These are phyloP conservation scores for Gnaphalium uliginosum DNA, from an alignment of 129 eudicot species.

Conservation along the genomic window DNA sequence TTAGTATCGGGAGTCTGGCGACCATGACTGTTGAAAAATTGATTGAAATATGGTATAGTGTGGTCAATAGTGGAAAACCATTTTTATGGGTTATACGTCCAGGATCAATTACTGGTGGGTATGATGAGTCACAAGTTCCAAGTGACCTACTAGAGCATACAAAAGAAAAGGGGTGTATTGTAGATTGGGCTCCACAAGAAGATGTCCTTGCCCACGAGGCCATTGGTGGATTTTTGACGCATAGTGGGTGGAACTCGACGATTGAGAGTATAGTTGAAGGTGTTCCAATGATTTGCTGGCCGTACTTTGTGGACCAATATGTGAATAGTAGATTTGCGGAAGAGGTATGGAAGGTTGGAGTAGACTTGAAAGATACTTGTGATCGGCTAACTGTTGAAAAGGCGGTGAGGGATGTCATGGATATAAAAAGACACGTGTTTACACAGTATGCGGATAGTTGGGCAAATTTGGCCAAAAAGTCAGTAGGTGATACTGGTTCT, in stretches of 20 bases:
- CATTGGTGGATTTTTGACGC: too few species aligned
- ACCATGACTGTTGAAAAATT: slow-evolving; percentile 21
- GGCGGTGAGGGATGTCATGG: slow-evolving; percentile 21
- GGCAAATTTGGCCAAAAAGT: background rate
- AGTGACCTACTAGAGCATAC: slow-evolving; percentile 10
- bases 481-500: background rate
- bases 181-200: slow-evolving; percentile 25
- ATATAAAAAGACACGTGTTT: slow-evolving; percentile 1
- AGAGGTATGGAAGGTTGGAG: slow-evolving; percentile 27
- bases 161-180: slow-evolving; percentile 9
- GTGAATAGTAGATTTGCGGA: slow-evolving; percentile 23
- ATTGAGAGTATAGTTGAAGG: too few species aligned
- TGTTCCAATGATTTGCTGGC: background rate
- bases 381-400: slow-evolving; percentile 19
- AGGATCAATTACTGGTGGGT: slow-evolving; percentile 19
- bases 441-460: slow-evolving; percentile 3
- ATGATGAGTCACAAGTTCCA: slow-evolving; percentile 1
- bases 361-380: slow-evolving; percentile 26
- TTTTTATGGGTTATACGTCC: slow-evolving; percentile 28
- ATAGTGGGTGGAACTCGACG: too few species aligned
- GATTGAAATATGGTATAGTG: slow-evolving; percentile 28
- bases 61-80: slow-evolving; percentile 20
- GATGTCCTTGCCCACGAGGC: slow-evolving; percentile 18
- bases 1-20: slow-evolving; percentile 31
- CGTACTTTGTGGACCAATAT: slow-evolving; percentile 21